A percentile compares a stretch with the other conserved stretches of the same genome.
phyloP scores from a whole-genome alignment of 306 rosid genomes.

The Quercus parvula region DNA sequence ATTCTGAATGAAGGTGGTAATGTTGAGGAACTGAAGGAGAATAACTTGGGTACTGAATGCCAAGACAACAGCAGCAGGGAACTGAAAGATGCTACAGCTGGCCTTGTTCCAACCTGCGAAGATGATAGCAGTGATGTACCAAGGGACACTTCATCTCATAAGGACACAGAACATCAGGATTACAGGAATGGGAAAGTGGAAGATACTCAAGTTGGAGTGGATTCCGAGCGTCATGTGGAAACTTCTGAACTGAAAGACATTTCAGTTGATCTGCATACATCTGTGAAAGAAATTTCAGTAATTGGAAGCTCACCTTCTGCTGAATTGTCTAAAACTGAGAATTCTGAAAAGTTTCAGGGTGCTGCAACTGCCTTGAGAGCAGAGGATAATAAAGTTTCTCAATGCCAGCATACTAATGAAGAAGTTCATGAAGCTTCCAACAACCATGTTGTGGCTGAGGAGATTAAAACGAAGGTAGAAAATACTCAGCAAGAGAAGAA shows the following conservation, averaged over 20 bases:
- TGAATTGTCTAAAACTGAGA: conserved; percentile 27
- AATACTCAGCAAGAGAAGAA: conserved; percentile 32
- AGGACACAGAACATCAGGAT: conserved; percentile 23
- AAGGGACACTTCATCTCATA: conserved; percentile 13
- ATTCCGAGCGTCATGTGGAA: conserved; percentile 24
- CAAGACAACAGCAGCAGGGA: conserved; percentile 23
- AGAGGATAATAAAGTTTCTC: conserved; percentile 17
- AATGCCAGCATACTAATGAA: conserved; percentile 34
- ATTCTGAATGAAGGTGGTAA: conserved; percentile 23
- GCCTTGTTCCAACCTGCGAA: conserved; percentile 20
- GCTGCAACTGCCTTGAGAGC: conserved; percentile 19
- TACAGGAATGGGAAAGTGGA: conserved; percentile 23
- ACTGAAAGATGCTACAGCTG: conserved; percentile 23
- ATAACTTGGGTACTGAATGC: conserved; percentile 21
- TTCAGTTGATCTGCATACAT: conserved; percentile 22
- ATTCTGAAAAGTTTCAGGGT: conserved; percentile 26
- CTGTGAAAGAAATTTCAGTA: conserved; percentile 20
- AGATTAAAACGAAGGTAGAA: conserved; percentile 38
- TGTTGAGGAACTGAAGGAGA: conserved; percentile 28
- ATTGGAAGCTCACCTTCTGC: conserved; percentile 13
- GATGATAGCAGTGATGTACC: conserved; percentile 27
- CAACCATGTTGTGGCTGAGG: conserved; percentile 33
- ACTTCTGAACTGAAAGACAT: conserved; percentile 24
- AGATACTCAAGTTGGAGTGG: conserved; percentile 13
- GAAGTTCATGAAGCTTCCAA: conserved; percentile 16